These are phyloP conservation scores for Trypanosoma conorhini DNA, from an alignment of 208 protist species.

Conservation along the genomic window DNA sequence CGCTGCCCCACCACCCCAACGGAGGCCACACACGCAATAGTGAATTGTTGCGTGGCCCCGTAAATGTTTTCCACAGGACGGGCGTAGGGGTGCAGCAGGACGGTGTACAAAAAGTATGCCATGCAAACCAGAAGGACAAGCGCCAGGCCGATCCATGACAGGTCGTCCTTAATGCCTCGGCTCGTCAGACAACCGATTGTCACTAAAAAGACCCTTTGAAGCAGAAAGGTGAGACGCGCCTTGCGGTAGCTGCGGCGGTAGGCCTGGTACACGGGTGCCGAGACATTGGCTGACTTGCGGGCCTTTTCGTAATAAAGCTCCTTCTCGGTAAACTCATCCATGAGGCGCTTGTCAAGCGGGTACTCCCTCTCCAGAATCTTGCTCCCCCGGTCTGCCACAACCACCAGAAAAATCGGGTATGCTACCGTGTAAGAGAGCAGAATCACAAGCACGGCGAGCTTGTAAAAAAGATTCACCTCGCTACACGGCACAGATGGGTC, in stretches of 20 bases:
- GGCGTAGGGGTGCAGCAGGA: slow-evolving; percentile 46
- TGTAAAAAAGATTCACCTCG: slow-evolving; percentile 44
- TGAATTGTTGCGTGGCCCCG: slow-evolving; percentile 43
- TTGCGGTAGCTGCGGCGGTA: slow-evolving; percentile 59
- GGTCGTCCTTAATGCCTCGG: slow-evolving; percentile 9
- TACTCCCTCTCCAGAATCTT: slow-evolving; percentile 58
- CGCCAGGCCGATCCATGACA: slow-evolving; percentile 43
- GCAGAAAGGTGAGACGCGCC: slow-evolving; percentile 58
- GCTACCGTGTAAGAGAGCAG: slow-evolving; percentile 45
- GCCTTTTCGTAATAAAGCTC: slow-evolving; percentile 76
- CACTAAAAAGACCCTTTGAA: slow-evolving; percentile 67
- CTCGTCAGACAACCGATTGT: slow-evolving; percentile 42
- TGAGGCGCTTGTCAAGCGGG: slow-evolving; percentile 57
- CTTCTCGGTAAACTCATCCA: slow-evolving; percentile 51
- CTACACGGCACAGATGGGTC: slow-evolving; percentile 54
- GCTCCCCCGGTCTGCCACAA: slow-evolving; percentile 45
- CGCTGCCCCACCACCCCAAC: slow-evolving; percentile 36
- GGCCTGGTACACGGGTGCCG: slow-evolving; percentile 53
- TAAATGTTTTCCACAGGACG: slow-evolving; percentile 54
- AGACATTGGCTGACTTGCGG: slow-evolving; percentile 51
- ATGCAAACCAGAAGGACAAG: slow-evolving; percentile 49
- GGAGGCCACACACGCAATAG: slow-evolving; percentile 41
- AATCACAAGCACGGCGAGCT: slow-evolving; percentile 35
- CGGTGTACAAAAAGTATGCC: slow-evolving; percentile 34
- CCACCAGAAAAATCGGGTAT: slow-evolving; percentile 55